These are phyloP conservation scores for Carex parvula DNA, from an alignment of 176 grass and related monocot genomes.

Conservation along the genomic window DNA sequence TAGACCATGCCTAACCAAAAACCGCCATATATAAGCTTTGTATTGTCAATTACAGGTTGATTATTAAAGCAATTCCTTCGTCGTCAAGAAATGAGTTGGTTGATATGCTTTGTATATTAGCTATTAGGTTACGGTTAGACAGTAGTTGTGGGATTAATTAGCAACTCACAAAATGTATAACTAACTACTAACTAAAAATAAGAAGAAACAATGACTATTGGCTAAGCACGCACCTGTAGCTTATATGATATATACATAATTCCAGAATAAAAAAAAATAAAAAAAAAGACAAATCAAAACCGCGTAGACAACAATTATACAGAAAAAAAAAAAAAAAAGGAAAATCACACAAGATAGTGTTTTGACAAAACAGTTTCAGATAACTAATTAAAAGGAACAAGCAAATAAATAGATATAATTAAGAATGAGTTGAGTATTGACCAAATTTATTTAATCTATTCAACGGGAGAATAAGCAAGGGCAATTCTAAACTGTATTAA, in stretches of 20 bases:
- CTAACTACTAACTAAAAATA: background rate
- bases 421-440: background rate
- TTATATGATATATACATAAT: background rate
- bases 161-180: background rate
- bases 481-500: background rate
- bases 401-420: background rate
- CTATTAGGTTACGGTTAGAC: background rate
- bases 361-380: background rate
- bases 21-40: background rate
- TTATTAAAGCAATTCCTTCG: background rate
- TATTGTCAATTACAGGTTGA: background rate
- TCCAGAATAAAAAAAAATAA: background rate
- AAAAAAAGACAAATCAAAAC: background rate
- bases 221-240: background rate
- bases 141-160: background rate
- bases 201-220: conserved; percentile 11
- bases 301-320: background rate
- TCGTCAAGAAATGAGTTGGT: background rate
- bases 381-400: background rate
- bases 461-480: background rate
- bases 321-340: too few relatives aligned
- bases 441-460: background rate
- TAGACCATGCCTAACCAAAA: background rate
- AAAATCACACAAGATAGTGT: background rate
- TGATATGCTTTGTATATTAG: background rate